Evolutionary conservation across 352 stramenopile species (phyloP).

Genomic region (Pseudoperonospora humuli): DNA sequence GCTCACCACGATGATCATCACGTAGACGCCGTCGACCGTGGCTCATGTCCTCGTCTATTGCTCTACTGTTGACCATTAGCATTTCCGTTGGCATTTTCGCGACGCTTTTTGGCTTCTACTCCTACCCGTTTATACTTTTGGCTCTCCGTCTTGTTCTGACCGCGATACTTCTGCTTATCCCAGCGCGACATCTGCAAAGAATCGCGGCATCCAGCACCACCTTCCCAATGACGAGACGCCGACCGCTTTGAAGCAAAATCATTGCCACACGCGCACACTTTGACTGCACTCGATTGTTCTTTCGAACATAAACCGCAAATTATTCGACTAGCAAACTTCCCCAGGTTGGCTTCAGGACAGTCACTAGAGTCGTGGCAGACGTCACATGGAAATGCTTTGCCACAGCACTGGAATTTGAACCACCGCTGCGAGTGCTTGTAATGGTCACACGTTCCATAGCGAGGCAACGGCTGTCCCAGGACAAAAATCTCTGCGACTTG

Average conservation of each 20-base stretch:
- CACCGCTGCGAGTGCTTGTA: conserved; percentile 75
- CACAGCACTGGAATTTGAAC: conserved; percentile 84
- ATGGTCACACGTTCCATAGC: conserved; percentile 65
- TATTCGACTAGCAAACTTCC: conserved; percentile 74
- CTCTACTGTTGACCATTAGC: conserved; percentile 13
- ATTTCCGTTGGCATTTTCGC: conserved; percentile 16
- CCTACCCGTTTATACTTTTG: conserved; percentile 76
- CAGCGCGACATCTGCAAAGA: conserved; percentile 42
- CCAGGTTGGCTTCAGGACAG: conserved; percentile 56
- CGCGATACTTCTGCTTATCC: conserved; percentile 74
- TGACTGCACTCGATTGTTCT: conserved; percentile 68
- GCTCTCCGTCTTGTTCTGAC: conserved; percentile 71
- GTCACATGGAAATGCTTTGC: conserved; percentile 73
- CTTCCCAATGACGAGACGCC: conserved; percentile 65
- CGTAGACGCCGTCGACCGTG: too few relatives aligned
- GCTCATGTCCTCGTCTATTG: too few relatives aligned
- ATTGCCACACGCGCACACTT: conserved; percentile 71
- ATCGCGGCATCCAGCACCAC: conserved; percentile 64
- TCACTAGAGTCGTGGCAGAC: conserved; percentile 73
- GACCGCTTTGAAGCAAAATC: conserved; percentile 43
- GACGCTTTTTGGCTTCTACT: conserved; percentile 37
- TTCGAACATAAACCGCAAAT: conserved; percentile 80
- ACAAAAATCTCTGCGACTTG: conserved; percentile 45
- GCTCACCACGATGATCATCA: too few relatives aligned
- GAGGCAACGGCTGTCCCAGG: conserved; percentile 58